These are phyloP conservation scores for Aplosporella prunicola DNA, from an alignment of 2,329 filamentous ascomycete species.

Conservation along the genomic window DNA sequence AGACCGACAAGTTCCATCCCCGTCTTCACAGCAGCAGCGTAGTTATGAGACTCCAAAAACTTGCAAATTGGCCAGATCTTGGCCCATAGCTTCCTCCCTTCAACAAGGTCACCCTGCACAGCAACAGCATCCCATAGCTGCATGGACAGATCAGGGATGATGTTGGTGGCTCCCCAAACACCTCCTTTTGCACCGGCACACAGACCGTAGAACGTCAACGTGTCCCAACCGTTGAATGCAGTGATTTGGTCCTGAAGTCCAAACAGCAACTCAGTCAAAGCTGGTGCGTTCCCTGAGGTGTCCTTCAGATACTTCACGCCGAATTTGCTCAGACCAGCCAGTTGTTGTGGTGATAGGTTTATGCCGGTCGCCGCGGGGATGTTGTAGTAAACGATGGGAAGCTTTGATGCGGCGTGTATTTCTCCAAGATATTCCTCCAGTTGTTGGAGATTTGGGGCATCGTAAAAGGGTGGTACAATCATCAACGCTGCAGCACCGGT, in stretches of 20 bases:
- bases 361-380: conserved; percentile 41
- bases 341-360: conserved; percentile 32
- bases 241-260: conserved; percentile 33
- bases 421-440: conserved; percentile 34
- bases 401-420: conserved; percentile 30
- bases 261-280: conserved; percentile 42
- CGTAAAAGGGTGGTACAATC: conserved; percentile 44
- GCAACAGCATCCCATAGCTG: conserved; percentile 41
- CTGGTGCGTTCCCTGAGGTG: conserved; percentile 43
- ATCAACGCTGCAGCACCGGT: conserved; percentile 36
- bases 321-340: conserved; percentile 36
- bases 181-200: conserved; percentile 41
- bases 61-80: conserved; percentile 44
- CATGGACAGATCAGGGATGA: conserved; percentile 41
- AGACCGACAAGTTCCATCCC: conserved; percentile 40
- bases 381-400: conserved; percentile 44
- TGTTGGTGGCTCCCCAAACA: conserved; percentile 44
- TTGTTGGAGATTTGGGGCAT: conserved; percentile 33
- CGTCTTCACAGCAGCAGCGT: conserved; percentile 40
- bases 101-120: conserved; percentile 34
- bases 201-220: conserved; percentile 44
- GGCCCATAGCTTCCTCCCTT: conserved; percentile 38
- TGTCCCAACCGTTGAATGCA: conserved; percentile 46
- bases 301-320: conserved; percentile 45
- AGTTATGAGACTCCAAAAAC: conserved; percentile 41